phyloP scores from a whole-genome alignment of 2,329 filamentous ascomycete species.

The Cercospora janseana region DNA sequence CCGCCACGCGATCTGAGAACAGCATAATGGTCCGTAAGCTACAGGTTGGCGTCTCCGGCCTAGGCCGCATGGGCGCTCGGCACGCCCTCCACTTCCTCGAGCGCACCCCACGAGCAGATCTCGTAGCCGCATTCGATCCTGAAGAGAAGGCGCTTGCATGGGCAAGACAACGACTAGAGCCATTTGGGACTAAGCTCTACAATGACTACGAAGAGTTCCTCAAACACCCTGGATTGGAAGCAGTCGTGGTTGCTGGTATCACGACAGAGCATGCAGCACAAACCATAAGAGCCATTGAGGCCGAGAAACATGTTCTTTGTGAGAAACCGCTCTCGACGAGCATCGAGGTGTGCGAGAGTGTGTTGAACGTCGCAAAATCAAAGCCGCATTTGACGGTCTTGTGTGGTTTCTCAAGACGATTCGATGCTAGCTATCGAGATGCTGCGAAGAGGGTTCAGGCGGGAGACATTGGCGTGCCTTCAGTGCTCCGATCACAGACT shows the following conservation, averaged over 20 bases:
- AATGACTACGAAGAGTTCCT: slow-evolving; percentile 58
- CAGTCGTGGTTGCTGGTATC: slow-evolving; percentile 56
- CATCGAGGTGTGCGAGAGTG: slow-evolving; percentile 58
- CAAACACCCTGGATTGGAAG: slow-evolving; percentile 54
- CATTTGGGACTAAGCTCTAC: slow-evolving; percentile 54
- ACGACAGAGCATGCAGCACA: slow-evolving; percentile 58
- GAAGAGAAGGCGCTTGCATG: slow-evolving; percentile 46
- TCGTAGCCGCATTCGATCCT: slow-evolving; percentile 50
- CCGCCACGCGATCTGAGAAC: not conserved
- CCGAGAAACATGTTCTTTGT: slow-evolving; percentile 56
- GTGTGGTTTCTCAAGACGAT: slow-evolving; percentile 65
- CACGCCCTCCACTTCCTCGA: slow-evolving; percentile 51
- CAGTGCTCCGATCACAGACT: slow-evolving; percentile 63
- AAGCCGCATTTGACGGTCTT: slow-evolving; percentile 64
- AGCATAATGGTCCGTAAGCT: slow-evolving; percentile 41
- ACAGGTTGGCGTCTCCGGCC: slow-evolving; percentile 47
- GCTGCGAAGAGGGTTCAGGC: slow-evolving; percentile 53
- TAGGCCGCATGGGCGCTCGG: slow-evolving; percentile 52
- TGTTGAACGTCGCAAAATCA: slow-evolving; percentile 56
- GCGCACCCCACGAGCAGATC: slow-evolving; percentile 46
- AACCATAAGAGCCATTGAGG: slow-evolving; percentile 56
- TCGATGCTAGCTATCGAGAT: slow-evolving; percentile 64
- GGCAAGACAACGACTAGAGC: slow-evolving; percentile 52
- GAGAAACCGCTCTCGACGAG: slow-evolving; percentile 61
- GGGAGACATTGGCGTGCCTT: slow-evolving; percentile 59